Conservation (phyloP, 2,329 filamentous ascomycete genomes). For the Coniosporium tulheliwenetii region DNA sequence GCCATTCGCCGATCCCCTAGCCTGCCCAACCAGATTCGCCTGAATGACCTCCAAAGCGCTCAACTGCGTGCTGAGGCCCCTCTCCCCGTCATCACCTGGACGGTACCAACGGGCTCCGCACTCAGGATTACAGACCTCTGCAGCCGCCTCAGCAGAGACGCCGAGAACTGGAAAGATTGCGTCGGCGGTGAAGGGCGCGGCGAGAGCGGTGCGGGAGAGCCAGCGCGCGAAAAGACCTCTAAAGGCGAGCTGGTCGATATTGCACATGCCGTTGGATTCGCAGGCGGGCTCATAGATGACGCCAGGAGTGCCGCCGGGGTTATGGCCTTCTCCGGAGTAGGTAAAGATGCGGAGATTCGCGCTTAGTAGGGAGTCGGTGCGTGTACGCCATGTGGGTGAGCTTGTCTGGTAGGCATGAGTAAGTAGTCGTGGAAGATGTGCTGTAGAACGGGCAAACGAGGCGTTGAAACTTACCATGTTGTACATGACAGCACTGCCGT, state of each 20-base stretch:
- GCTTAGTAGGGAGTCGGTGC: slow-evolving; percentile 35
- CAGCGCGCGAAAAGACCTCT: slow-evolving; percentile 55
- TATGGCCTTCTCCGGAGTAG: slow-evolving; percentile 27
- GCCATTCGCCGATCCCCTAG: neutral
- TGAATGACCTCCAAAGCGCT: slow-evolving; percentile 48
- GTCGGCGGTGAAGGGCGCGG: slow-evolving; percentile 44
- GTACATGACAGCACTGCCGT: slow-evolving; percentile 48
- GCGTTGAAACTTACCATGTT: slow-evolving; percentile 20
- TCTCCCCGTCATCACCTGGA: slow-evolving; percentile 34
- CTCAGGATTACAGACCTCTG: slow-evolving; percentile 44
- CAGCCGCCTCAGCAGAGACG: slow-evolving; percentile 43
- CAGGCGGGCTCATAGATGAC: slow-evolving; percentile 54
- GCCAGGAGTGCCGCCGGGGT: slow-evolving; percentile 25
- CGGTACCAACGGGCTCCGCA: slow-evolving; percentile 51
- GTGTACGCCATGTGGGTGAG: slow-evolving; percentile 33
- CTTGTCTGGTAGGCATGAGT: slow-evolving; percentile 2
- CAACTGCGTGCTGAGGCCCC: slow-evolving; percentile 49
- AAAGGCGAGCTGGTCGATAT: slow-evolving; percentile 57
- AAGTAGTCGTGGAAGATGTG: slow-evolving; percentile 27
- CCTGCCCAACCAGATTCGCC: slow-evolving; percentile 32
- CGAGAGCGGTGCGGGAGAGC: slow-evolving; percentile 42
- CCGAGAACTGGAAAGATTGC: slow-evolving; percentile 42
- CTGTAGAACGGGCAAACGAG: neutral
- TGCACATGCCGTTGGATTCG: slow-evolving; percentile 45
- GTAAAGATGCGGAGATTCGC: slow-evolving; percentile 31